Percentiles rank a stretch among this genome's conserved stretches.
These are phyloP conservation scores for Groenewaldozyma auringiensis DNA, from an alignment of 1,139 yeast species.

Conservation along the genomic window DNA sequence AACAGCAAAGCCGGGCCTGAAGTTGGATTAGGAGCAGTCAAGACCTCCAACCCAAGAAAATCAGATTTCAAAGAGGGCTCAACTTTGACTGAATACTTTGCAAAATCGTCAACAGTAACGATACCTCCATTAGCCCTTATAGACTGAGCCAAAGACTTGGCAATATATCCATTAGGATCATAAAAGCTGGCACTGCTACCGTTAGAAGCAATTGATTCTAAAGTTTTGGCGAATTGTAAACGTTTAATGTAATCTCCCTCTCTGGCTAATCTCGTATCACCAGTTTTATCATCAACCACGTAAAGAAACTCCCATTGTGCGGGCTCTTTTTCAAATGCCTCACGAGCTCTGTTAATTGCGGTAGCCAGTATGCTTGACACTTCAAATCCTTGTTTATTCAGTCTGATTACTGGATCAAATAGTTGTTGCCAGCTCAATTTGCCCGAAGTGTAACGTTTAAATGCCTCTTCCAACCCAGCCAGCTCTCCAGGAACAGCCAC, in stretches of 20 bases:
- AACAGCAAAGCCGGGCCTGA: conserved; percentile 77
- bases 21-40: conserved; percentile 69
- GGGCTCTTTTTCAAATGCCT: conserved; percentile 10
- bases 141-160: conserved; percentile 42
- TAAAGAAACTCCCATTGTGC: conserved; percentile 29
- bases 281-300: conserved; percentile 33
- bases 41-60: conserved; percentile 45
- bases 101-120: conserved; percentile 55
- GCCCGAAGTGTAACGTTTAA: conserved; percentile 59
- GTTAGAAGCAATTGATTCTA: conserved; percentile 58
- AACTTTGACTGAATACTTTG: conserved; percentile 47
- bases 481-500: conserved; percentile 87
- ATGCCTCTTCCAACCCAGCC: conserved; percentile 64
- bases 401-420: conserved; percentile 62
- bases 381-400: conserved; percentile 63
- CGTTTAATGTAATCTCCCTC: conserved; percentile 57
- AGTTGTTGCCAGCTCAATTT: conserved; percentile 63
- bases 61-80: conserved; percentile 47
- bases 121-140: conserved; percentile 53
- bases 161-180: conserved; percentile 76
- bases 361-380: conserved; percentile 43
- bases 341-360: conserved; percentile 27
- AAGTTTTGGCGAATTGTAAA: conserved; percentile 55
- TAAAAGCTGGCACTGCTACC: conserved; percentile 76
- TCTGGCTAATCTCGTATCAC: conserved; percentile 30